A percentile compares a stretch with the other conserved stretches of the same genome.
Conservation (phyloP, 208 protist species). For the Lotmaria passim region DNA sequence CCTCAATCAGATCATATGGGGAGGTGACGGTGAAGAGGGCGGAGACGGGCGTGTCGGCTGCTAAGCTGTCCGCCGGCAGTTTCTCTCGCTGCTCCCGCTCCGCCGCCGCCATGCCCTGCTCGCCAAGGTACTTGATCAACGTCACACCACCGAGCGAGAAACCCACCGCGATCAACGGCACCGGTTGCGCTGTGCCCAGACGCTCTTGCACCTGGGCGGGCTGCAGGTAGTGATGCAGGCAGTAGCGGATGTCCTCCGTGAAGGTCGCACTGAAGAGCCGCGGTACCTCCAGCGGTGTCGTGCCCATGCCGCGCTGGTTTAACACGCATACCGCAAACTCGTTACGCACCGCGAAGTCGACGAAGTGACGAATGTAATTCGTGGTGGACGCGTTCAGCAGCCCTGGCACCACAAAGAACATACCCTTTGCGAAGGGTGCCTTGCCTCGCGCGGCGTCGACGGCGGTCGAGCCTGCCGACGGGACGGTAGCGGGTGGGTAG, state of each 20-base stretch:
- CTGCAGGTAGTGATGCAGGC: conserved; percentile 34
- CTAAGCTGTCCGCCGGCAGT: conserved; percentile 13
- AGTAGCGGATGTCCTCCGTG: conserved; percentile 56
- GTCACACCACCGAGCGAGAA: conserved; percentile 75
- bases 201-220: conserved; percentile 35
- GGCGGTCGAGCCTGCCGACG: not conserved
- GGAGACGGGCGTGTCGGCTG: conserved; percentile 31
- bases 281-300: conserved; percentile 53
- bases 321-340: conserved; percentile 45
- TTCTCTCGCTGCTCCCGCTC: not conserved
- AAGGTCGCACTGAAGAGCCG: conserved; percentile 56
- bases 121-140: conserved; percentile 61
- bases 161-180: conserved; percentile 59
- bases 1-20: conserved; percentile 52
- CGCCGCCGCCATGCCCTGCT: conserved; percentile 43
- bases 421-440: conserved; percentile 25
- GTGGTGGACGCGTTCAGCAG: conserved; percentile 49
- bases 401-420: conserved; percentile 69
- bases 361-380: conserved; percentile 56
- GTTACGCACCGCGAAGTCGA: not conserved
- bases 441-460: not conserved
- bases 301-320: conserved; percentile 61
- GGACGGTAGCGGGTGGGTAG: conserved; percentile 13
- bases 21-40: conserved; percentile 52
- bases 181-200: conserved; percentile 23